These are phyloP conservation scores for Prunus mira DNA, from an alignment of 306 rosid species.

Conservation along the genomic window DNA sequence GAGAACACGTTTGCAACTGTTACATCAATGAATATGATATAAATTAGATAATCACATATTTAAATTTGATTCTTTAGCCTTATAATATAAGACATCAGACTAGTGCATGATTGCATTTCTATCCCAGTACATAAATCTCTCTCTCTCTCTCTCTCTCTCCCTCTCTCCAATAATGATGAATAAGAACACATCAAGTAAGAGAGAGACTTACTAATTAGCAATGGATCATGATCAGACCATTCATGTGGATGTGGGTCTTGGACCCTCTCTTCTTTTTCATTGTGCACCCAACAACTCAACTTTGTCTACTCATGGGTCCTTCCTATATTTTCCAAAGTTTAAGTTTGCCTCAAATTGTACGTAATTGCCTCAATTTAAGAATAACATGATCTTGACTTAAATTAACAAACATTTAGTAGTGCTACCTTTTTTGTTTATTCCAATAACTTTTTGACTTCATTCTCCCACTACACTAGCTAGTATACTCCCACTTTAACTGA, in stretches of 20 bases:
- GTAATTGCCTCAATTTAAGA: neutral
- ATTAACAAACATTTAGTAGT: too few species aligned
- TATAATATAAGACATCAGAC: too few species aligned
- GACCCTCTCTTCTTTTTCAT: neutral
- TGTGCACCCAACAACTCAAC: neutral
- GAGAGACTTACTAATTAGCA: too few species aligned
- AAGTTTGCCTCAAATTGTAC: neutral
- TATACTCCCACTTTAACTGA: too few species aligned
- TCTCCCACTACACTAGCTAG: too few species aligned
- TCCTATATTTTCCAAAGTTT: neutral
- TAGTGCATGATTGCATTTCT: too few species aligned
- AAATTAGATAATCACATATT: too few species aligned
- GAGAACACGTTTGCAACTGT: neutral
- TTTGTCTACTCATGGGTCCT: constrained; percentile 2
- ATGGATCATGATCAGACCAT: neutral
- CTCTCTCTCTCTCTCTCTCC: neutral
- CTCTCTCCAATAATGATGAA: neutral
- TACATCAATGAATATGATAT: neutral
- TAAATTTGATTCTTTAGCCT: too few species aligned
- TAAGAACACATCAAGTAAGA: neutral
- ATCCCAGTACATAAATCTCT: too few species aligned
- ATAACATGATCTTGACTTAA: too few species aligned
- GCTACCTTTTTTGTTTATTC: too few species aligned
- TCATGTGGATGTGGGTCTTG: constrained; percentile 9
- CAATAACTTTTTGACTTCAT: too few species aligned